Percentiles rank a stretch among this genome's conserved stretches.
These are phyloP conservation scores for Hortaea werneckii DNA, from an alignment of 2,329 filamentous ascomycete species.

Conservation along the genomic window DNA sequence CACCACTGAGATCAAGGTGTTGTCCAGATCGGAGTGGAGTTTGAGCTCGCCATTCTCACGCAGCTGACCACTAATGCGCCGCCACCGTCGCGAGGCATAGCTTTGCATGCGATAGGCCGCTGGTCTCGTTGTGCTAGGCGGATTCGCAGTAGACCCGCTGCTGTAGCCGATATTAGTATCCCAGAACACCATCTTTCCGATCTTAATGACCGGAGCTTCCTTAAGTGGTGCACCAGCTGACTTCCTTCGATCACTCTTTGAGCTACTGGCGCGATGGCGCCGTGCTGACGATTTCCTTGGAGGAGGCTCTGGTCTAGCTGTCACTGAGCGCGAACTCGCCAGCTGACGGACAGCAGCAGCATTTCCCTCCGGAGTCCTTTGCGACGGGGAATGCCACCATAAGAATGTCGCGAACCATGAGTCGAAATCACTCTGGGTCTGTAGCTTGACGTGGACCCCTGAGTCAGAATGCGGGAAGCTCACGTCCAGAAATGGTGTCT, in stretches of 20 bases:
- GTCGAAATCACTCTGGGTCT: slow-evolving; percentile 57
- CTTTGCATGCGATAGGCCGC: slow-evolving; percentile 47
- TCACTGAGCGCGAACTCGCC: not conserved
- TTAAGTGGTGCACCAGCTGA: slow-evolving; percentile 45
- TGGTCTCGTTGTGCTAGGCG: slow-evolving; percentile 26
- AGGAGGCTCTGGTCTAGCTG: slow-evolving; percentile 5
- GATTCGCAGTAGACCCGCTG: slow-evolving; percentile 24
- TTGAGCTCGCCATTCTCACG: slow-evolving; percentile 94
- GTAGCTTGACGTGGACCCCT: slow-evolving; percentile 56
- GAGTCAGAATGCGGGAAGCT: slow-evolving; percentile 45
- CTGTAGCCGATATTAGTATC: slow-evolving; percentile 54
- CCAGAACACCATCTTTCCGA: slow-evolving; percentile 63
- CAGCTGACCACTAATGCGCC: slow-evolving; percentile 80
- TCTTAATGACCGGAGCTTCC: slow-evolving; percentile 82
- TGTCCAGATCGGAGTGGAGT: slow-evolving; percentile 76
- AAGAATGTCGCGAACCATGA: slow-evolving; percentile 71
- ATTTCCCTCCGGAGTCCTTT: slow-evolving; percentile 32
- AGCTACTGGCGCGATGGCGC: slow-evolving; percentile 19
- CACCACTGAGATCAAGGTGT: slow-evolving; percentile 68
- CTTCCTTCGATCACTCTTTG: slow-evolving; percentile 31
- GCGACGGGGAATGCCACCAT: slow-evolving; percentile 61
- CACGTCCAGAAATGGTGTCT: slow-evolving; percentile 41
- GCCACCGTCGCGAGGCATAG: slow-evolving; percentile 59
- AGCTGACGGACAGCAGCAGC: slow-evolving; percentile 9
- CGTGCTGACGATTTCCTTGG: slow-evolving; percentile 9